Evolutionary conservation across 768 basidiomycete species (phyloP), one percentile per base, ranked within the genome.

Genomic region (Boletus bicolor): DNA sequence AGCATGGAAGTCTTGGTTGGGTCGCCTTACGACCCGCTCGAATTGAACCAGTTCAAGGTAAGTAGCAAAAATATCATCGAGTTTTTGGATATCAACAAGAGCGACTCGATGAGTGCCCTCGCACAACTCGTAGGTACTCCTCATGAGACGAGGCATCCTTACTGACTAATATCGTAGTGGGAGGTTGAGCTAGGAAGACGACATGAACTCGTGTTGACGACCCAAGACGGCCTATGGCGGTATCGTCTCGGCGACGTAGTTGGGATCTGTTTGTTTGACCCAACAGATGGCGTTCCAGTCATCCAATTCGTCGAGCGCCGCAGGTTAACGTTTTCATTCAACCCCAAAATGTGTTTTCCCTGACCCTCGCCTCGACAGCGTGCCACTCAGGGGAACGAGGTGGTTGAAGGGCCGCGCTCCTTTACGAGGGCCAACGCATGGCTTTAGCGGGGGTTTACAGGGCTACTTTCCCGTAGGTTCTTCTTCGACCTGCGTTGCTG

Each of bases 241-340:
- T 65, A 65, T 49, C 54, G 60, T 26, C 55, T 68, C 4, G 60
- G 57, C 1, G 64, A 68, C 32, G 47, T 68, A 17, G 39, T 65
- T 17, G 60, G 68, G 53, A 43, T 66, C 24, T 38, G 46, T 3
- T 64, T 59, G 5, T 68, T 68, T 24, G 59, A 61, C 17, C 45
- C 64, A 1, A 44, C 19, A 7, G 54, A 62, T 37, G 65, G 64
- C n/a, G 26, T 37, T 10, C 66, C 66, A 11, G 39, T 66, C 39
- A 51, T 67, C 36, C 46, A 39, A 34, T 68, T 59, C 17, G 39
- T 60, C 21, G 58, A 53, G 36, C 55, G 51, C 37, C 61, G 54
- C 61, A 51, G 54, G 63, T 56, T 30, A 46, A 39, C 9, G 6
- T 49, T 42, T n/a, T 9, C 32, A 10, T 26, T 5, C 35, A 14